A percentile compares a stretch with the other conserved stretches of the same genome.
Evolutionary conservation across 768 basidiomycete species (phyloP).

Genomic region (Boletus patriciae): DNA sequence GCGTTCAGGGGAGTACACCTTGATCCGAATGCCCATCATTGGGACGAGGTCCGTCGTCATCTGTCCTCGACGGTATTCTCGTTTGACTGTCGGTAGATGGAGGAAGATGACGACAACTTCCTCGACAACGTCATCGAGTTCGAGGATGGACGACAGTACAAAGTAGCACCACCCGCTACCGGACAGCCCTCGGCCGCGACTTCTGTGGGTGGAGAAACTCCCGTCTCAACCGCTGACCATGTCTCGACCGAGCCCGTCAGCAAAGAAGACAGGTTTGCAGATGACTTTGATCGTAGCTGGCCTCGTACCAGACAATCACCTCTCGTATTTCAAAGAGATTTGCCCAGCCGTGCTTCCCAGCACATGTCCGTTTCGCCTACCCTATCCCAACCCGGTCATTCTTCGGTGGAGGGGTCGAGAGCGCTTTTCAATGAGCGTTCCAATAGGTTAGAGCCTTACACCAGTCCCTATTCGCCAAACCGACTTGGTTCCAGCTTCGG

Average conservation of each 20-base stretch:
- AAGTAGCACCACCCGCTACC: constrained; percentile 55
- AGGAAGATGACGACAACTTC: constrained; percentile 91
- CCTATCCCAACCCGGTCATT: constrained; percentile 41
- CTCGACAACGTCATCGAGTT: constrained; percentile 91
- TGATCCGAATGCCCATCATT: constrained; percentile 92
- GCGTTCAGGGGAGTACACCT: constrained; percentile 93
- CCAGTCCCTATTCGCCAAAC: constrained; percentile 45
- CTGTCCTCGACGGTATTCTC: background rate
- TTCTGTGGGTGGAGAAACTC: constrained; percentile 13
- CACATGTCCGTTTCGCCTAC: constrained; percentile 35
- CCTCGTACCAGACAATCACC: constrained; percentile 66
- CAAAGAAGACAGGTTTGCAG: constrained; percentile 87
- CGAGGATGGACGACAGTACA: constrained; percentile 91
- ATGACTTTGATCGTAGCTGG: constrained; percentile 97
- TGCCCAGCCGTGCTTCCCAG: constrained; percentile 33
- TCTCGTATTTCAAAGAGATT: constrained; percentile 42
- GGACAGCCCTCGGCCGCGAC: constrained; percentile 27
- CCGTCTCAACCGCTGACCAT: constrained; percentile 22
- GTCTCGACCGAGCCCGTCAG: constrained; percentile 48
- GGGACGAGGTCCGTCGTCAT: constrained; percentile 83
- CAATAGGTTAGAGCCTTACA: constrained; percentile 85
- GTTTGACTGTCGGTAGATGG: constrained; percentile 53
- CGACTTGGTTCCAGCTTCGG: constrained; percentile 40
- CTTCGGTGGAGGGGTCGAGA: constrained; percentile 60
- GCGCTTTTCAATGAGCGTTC: constrained; percentile 95